Evolutionary conservation across 225 moss, liverwort and hornwort genomes (phyloP).

Genomic region (Physcomitrellopsis africana): DNA sequence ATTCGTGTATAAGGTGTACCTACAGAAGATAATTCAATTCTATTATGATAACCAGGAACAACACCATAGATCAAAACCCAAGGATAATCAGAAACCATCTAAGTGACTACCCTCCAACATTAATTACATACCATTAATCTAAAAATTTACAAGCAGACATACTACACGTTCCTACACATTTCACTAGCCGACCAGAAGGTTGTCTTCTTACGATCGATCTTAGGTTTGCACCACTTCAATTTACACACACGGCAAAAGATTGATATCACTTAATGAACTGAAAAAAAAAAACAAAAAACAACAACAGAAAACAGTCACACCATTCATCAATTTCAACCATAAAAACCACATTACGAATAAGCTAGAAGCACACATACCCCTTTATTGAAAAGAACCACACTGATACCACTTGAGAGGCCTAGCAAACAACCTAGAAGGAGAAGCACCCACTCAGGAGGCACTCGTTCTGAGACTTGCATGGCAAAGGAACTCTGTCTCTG

Average conservation of each 20-base stretch:
- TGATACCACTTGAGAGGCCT: conserved; percentile 86
- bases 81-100: not conserved
- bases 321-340: not conserved
- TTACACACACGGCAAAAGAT: not conserved
- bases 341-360: not conserved
- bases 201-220: not conserved
- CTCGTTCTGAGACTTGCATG: conserved; percentile 32
- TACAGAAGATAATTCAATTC: not conserved
- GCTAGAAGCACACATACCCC: conserved; percentile 60
- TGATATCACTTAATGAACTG: not conserved
- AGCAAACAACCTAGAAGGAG: conserved; percentile 87
- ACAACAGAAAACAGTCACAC: not conserved
- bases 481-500: conserved; percentile 61
- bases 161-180: too few relatives aligned
- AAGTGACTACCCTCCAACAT: not conserved
- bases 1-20: conserved; percentile 82
- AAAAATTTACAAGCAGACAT: not conserved
- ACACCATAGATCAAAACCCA: not conserved
- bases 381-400: conserved; percentile 88
- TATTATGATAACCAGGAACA: not conserved
- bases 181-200: not conserved
- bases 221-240: not conserved
- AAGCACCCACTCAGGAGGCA: conserved; percentile 96
- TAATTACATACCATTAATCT: not conserved
- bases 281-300: not conserved